Evolutionary conservation across 352 stramenopile genomes (phyloP).

Genomic region (Phytophthora vignae): DNA sequence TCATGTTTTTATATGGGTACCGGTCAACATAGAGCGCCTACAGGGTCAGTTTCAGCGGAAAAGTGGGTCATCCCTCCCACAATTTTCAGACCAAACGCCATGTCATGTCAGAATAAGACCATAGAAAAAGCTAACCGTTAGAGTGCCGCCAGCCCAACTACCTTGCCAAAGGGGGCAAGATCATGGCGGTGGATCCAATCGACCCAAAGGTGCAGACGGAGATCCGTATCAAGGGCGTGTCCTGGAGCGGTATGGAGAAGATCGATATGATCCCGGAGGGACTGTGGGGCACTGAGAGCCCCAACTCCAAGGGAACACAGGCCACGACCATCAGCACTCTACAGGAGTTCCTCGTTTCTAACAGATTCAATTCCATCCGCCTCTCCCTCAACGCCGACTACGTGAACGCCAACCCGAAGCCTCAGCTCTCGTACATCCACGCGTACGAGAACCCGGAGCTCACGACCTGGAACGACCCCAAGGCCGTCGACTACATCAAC

Average conservation of each 20-base stretch:
- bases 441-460: constrained; percentile 71
- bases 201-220: constrained; percentile 49
- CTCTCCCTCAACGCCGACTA: constrained; percentile 65
- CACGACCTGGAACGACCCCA: constrained; percentile 51
- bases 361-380: constrained; percentile 74
- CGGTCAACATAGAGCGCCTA: too few relatives aligned
- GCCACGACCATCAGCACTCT: constrained; percentile 62
- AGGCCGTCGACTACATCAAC: constrained; percentile 64
- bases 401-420: constrained; percentile 47
- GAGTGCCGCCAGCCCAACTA: constrained; percentile 77
- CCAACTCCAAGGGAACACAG: constrained; percentile 46
- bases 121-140: too few relatives aligned
- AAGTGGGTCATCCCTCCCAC: too few relatives aligned
- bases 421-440: constrained; percentile 65
- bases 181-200: constrained; percentile 57
- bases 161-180: constrained; percentile 59
- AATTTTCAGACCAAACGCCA: too few relatives aligned
- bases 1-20: too few relatives aligned
- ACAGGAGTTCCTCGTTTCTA: constrained; percentile 58
- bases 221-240: constrained; percentile 70
- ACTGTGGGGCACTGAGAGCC: constrained; percentile 47
- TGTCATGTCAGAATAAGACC: too few relatives aligned
- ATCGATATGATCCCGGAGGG: constrained; percentile 73
- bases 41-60: too few relatives aligned
- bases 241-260: constrained; percentile 78